phyloP scores from a whole-genome alignment of 495 filamentous ascomycete species.

The Pyrenula aspistea region DNA sequence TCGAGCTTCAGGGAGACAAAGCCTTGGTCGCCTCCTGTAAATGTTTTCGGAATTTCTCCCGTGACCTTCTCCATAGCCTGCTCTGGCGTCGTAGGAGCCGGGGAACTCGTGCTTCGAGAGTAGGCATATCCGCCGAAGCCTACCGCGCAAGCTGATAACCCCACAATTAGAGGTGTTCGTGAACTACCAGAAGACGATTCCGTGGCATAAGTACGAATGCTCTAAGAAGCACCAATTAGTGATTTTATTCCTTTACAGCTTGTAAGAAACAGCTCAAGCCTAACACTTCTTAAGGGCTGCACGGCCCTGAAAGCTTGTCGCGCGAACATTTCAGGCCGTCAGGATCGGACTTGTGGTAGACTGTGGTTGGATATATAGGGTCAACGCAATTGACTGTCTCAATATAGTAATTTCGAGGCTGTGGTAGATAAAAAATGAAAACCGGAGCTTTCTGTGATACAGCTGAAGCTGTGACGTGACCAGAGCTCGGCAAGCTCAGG shows the following conservation, averaged over 20 bases:
- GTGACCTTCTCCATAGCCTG: slow-evolving; percentile 19
- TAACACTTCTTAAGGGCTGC: slow-evolving; percentile 36
- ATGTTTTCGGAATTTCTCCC: slow-evolving; percentile 35
- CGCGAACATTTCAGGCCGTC: slow-evolving; percentile 34
- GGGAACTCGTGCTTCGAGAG: slow-evolving; percentile 20
- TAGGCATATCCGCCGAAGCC: slow-evolving; percentile 29
- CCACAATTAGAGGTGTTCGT: slow-evolving; percentile 16
- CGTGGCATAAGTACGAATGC: slow-evolving; percentile 39
- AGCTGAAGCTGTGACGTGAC: too few species aligned
- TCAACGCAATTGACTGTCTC: too few species aligned
- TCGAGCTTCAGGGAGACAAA: slow-evolving; percentile 71
- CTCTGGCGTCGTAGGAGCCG: slow-evolving; percentile 3
- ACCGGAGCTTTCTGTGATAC: too few species aligned
- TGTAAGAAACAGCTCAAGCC: slow-evolving; percentile 3
- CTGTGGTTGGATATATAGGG: too few species aligned
- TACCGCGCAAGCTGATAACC: slow-evolving; percentile 26
- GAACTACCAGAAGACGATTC: slow-evolving; percentile 28
- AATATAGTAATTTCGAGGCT: too few species aligned
- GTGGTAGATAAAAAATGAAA: too few species aligned
- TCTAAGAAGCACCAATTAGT: slow-evolving; percentile 13
- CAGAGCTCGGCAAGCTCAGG: too few species aligned
- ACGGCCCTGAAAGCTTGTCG: slow-evolving; percentile 35
- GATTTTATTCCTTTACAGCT: background rate
- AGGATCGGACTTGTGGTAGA: too few species aligned
- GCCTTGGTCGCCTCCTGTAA: slow-evolving; percentile 79